Base-by-base conservation (phyloP, 345 rosid genomes). In the Cardamine resedifolia region DNA sequence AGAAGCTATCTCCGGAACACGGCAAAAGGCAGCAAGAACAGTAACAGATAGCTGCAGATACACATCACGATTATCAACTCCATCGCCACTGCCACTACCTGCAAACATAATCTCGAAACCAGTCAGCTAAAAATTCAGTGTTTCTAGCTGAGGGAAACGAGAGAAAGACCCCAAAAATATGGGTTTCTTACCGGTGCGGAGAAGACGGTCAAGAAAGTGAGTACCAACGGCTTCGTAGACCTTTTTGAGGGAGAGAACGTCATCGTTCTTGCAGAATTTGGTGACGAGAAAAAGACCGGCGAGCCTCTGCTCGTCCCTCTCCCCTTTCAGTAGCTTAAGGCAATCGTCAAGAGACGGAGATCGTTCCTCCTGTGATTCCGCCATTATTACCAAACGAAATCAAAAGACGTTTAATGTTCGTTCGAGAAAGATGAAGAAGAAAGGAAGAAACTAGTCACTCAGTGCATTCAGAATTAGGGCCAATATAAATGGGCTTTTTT, bases 251-350 rank as follows among this genome's bases (percentile, higher is more conserved):
- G 93, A 82, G 61, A 16, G 77, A 5, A 77, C 63, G 73, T 91
- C 96, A 53, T 88, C 90, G 69, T 78, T 79, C 53, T 82, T 80
- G 77, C 90, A 86, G 55, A 88, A 83, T 57, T 87, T 94, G 58
- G 98, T 94, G 53, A 89, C 91, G 30, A 93, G 77, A 51, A 93
- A 88, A 9, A 93, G 68, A 55, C 97, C 97, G 15, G 97, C 97
- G 12, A 94, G 92, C 36, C 89, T 88, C 59, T 91, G 96, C 88
- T 94, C 97, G 80, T 94, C 98, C 53, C 95, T 82, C 75, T 87
- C 91, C 45, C 97, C 97, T 75, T 70, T 88, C 62, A 94, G 45
- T 12, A 91, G 81, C 85, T 77, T 89, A 79, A 94, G 83, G 85
- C 92, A 88, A 75, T 91, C 90, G 0, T 86, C 90, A 2, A 94